Evolutionary conservation across 225 moss, liverwort and hornwort genomes (phyloP), one percentile per base, ranked within the genome.

Genomic region (Straminergon stramineum): DNA sequence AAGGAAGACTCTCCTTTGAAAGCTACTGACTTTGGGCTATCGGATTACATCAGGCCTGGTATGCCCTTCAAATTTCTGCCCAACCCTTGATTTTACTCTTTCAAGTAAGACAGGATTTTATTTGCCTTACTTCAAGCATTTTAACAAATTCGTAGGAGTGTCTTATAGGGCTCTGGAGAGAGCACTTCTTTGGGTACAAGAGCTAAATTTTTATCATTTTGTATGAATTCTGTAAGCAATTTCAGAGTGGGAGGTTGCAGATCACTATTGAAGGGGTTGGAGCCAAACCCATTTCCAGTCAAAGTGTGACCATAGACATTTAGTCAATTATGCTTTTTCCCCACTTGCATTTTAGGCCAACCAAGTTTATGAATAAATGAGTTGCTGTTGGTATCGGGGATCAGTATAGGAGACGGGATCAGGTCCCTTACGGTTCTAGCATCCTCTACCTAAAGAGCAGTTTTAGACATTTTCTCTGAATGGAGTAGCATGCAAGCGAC

Each of bases 21-120:
- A 81, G 94, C 93, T 34, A 94, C 93, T n/a, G 94, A 94, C 89
- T 94, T 94, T 37, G 94, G 94, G 78, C 89, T 94, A 8, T 94
- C 94, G 18, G 94, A 94, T 91, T 94, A 93, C 76, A 94, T 94
- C 90, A 90, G 67, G 62, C 93, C 94, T 88, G 93, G 94, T 94
- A 89, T 55, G 63, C 34, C 78, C 56, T 82, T 64, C 55, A 37
- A 35, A 14, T 48, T 86, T 76, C 62, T 78, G n/a, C 71, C 15
- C 76, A 78, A 28, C 52, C 60, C 60, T 37, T 52, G 53, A 39
- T 19, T 32, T 55, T 35, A 5, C 43, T 43, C 24, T 87, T 57
- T 43, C 57, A 69, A 87, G 32, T 19, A 19, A 60, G 79, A 11
- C 21, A 41, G 45, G 17, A 60, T 73, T 32, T 24, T 45, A 17